Evolutionary conservation across 805 yeast genomes (phyloP).

Genomic region (Metschnikowia dekortorum): DNA sequence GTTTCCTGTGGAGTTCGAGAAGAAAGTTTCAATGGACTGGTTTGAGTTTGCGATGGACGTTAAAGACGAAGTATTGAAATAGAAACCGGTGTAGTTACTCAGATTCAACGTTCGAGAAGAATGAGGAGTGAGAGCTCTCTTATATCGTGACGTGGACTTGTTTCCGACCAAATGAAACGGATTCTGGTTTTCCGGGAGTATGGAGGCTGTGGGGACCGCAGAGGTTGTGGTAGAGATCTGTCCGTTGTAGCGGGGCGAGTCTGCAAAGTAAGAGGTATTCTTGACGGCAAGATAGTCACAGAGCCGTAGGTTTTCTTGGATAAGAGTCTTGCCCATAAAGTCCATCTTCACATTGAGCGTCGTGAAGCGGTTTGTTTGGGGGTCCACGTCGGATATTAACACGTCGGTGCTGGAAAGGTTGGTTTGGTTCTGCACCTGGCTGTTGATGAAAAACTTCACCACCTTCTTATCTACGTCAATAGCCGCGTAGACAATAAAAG

Average conservation of each 20-base stretch:
- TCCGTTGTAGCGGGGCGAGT: constrained; percentile 25
- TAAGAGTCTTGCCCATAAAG: constrained; percentile 40
- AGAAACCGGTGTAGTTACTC: not conserved
- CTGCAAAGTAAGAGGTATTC: constrained; percentile 23
- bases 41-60: constrained; percentile 13
- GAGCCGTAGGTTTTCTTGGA: constrained; percentile 38
- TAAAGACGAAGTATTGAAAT: not conserved
- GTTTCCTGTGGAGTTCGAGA: constrained; percentile 24
- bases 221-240: not conserved
- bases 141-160: not conserved
- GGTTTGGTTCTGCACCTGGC: constrained; percentile 20
- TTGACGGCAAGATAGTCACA: constrained; percentile 41
- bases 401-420: constrained; percentile 8
- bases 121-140: not conserved
- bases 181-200: constrained; percentile 1
- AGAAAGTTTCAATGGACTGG: constrained; percentile 17
- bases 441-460: constrained; percentile 33
- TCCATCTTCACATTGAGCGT: constrained; percentile 44
- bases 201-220: not conserved
- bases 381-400: constrained; percentile 41
- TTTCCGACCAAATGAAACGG: not conserved
- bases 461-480: constrained; percentile 26
- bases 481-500: constrained; percentile 32
- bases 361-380: constrained; percentile 43
- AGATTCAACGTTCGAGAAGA: not conserved